Evolutionary conservation across 352 stramenopile genomes (phyloP), one percentile per base, ranked within the genome.

Genomic region (Pseudoperonospora humuli): DNA sequence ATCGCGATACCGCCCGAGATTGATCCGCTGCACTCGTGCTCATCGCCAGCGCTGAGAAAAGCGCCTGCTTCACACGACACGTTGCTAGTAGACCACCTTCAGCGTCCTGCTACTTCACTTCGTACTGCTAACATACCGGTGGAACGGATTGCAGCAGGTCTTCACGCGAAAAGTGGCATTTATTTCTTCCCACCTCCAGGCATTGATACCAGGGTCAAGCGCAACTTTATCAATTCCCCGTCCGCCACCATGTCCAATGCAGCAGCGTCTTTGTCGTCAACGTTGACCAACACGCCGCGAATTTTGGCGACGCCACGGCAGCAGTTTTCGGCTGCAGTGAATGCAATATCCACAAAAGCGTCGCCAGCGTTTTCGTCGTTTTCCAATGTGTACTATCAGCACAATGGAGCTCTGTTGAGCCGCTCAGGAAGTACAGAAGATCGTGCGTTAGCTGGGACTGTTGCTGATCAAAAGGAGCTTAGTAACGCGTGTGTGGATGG

Each of bases 251-350:
- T 86, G 66, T 87, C 75, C 5, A 86, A 76, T 41, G 77, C 75
- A n/a, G 76, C 73, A 1, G 72, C 76, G 18, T 75, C 70, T 5
- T 58, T 87, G 7, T 82, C 70, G 13, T 84, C 73, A 0, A 89
- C 79, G 15, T 73, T 91, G 35, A 69, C 74, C 2, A 87, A 71
- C 39, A 90, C 75, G 1, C 77, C 77, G 5, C 75, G 75, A 23
- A 58, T 90, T 14, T 37, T 92, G 17, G 50, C 76, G 3, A 84
- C 76, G 8, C 81, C 78, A 17, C 64, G 76, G 0, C 81, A 88
- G 46, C 76, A 88, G 41, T 68, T 89, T 29, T 86, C 78, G 0
- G 78, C 81, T 2, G 80, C 79, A 5, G 71, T 91, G 35, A 89
- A 62, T 45, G 75, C 73, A 5, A 80, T 87, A 11, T 88, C 76